Evolutionary conservation across 441 rosid genomes (phyloP), one percentile per base, ranked within the genome.

Genomic region (Jatropha podagrica): DNA sequence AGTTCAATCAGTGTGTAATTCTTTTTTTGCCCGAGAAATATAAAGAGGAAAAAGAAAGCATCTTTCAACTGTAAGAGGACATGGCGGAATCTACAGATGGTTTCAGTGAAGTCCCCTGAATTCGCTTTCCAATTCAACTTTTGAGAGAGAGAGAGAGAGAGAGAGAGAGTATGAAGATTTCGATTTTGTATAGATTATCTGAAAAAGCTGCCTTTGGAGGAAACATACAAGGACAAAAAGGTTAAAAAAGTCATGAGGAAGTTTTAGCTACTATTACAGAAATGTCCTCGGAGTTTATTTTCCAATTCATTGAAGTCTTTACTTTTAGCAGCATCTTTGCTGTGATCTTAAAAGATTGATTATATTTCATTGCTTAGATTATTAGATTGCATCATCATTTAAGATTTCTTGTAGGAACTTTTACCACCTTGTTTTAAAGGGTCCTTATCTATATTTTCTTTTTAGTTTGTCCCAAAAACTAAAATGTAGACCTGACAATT

Each of bases 131-230:
- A 54, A 61, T 27, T 63, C 69, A 27, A 69, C 56, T 27, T 67
- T 69, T 54, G 61, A 11, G 27, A 17, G 64, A 18, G 70, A 58
- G 69, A 26, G 73, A 17, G 41, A 27, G 64, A 17, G 70, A 58
- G 69, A 26, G 75, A 17, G 41, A 0, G 1, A 1, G 60, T 49
- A 69, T 46, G 62, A 67, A 7, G 56, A 26, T 52, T 48, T 56
- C 2, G 27, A 37, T 38, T 68, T 72, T 67, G 64, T 41, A 73
- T 75, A 76, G 84, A 76, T 73, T 32, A 76, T 78, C 76, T 75
- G 83, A 17, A 81, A 84, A 83, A 81, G 86, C 89, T 81, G 88
- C 81, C 77, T 60, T 51, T 77, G 72, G 66, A 69, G 78, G 75
- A 80, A 72, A 74, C 70, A 60, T 32, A 27, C 69, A 55, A 14